phyloP scores from a whole-genome alignment of 2,329 filamentous ascomycete genomes.

The Colletotrichum tropicicola region DNA sequence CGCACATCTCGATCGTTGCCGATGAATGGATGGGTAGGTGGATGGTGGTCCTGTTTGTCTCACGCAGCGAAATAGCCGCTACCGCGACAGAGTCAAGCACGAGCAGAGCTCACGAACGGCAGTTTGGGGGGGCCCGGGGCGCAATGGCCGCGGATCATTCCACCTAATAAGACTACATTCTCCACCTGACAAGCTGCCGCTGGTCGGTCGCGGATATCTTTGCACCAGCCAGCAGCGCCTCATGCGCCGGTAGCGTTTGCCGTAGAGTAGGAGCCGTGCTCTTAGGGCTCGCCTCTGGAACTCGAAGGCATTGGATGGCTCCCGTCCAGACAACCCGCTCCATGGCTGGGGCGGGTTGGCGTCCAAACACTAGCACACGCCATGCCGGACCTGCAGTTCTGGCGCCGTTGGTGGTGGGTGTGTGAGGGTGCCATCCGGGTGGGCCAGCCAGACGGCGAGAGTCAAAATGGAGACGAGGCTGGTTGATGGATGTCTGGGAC shows the following conservation, averaged over 20 bases:
- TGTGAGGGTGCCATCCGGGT: conserved; percentile 21
- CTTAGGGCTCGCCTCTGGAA: conserved; percentile 6
- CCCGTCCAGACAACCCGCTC: background rate
- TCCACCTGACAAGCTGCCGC: conserved; percentile 24
- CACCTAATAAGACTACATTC: conserved; percentile 30
- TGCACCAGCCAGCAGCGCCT: background rate
- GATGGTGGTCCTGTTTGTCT: background rate
- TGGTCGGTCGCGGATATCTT: conserved; percentile 20
- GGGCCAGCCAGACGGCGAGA: conserved; percentile 5
- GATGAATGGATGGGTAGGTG: background rate
- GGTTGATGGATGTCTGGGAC: conserved; percentile 9
- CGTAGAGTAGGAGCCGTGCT: background rate
- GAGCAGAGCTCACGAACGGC: conserved; percentile 15
- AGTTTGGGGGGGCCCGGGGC: background rate
- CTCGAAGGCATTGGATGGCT: background rate
- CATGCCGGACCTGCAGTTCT: conserved; percentile 29
- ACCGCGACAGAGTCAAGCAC: background rate
- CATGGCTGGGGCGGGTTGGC: conserved; percentile 6
- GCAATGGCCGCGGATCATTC: conserved; percentile 20
- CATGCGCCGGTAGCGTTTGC: conserved; percentile 13
- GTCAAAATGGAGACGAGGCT: background rate
- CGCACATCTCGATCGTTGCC: background rate
- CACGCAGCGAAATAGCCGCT: conserved; percentile 5
- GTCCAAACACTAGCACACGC: conserved; percentile 20
- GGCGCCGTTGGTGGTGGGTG: conserved; percentile 2